Percentiles rank a stretch among this genome's conserved stretches.
These are phyloP conservation scores for Paraphaeosphaeria sporulosa DNA, from an alignment of 2,329 filamentous ascomycete species.

Conservation along the genomic window DNA sequence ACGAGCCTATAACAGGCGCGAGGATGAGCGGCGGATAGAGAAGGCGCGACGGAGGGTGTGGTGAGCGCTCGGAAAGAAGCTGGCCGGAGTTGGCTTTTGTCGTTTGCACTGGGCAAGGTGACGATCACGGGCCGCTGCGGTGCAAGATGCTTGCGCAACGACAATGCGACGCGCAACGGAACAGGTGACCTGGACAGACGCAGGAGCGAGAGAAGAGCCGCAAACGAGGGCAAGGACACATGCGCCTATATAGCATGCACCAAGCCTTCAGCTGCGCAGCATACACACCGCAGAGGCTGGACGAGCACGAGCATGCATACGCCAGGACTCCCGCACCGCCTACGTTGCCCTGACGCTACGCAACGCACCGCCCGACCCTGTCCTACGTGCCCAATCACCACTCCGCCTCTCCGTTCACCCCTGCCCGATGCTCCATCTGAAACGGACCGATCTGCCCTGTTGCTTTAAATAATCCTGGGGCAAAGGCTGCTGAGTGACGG, in stretches of 20 bases:
- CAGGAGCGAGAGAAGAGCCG: not conserved
- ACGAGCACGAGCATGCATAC: conserved; percentile 4
- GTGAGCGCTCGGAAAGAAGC: not conserved
- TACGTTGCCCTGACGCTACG: conserved; percentile 1
- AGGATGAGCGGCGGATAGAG: not conserved
- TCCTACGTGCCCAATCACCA: conserved; percentile 5
- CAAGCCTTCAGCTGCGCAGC: conserved; percentile 2
- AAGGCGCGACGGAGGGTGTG: conserved; percentile 2
- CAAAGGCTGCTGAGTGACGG: conserved; percentile 9
- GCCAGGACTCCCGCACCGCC: no score
- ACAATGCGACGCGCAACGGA: not conserved
- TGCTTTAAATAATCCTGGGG: conserved; percentile 15
- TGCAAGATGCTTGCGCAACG: not conserved
- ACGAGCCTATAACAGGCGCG: conserved; percentile 8
- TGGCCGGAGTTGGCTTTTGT: conserved; percentile 10
- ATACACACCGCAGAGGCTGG: conserved; percentile 8
- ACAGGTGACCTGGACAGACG: not conserved
- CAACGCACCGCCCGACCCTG: conserved; percentile 8
- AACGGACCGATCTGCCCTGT: conserved; percentile 12
- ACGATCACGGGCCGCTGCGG: not conserved
- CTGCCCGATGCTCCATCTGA: conserved; percentile 5
- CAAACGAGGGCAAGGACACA: not conserved
- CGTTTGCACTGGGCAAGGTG: conserved; percentile 1
- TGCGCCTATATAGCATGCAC: conserved; percentile 7
- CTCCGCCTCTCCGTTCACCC: not conserved